These are phyloP conservation scores for Fusarium sp. DNA, from an alignment of 2,329 filamentous ascomycete species.

Conservation along the genomic window DNA sequence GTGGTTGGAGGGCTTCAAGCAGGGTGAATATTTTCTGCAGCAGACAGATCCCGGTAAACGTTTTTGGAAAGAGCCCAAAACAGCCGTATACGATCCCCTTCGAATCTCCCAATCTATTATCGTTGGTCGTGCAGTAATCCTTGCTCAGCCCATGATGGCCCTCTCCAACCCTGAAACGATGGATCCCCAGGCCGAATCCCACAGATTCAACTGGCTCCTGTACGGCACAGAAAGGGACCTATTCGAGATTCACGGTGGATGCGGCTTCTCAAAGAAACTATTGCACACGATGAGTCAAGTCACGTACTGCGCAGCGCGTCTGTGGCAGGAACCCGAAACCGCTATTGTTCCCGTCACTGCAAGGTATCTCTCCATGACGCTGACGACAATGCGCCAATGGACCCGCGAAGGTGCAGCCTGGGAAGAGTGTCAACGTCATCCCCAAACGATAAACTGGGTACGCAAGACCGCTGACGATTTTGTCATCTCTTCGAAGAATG, in stretches of 20 bases:
- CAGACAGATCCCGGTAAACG: constrained; percentile 52
- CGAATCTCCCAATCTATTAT: constrained; percentile 55
- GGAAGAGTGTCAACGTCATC: constrained; percentile 30
- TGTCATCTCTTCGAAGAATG: constrained; percentile 44
- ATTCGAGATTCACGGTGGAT: constrained; percentile 56
- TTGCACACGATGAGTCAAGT: constrained; percentile 54
- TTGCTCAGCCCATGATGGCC: constrained; percentile 55
- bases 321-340: constrained; percentile 51
- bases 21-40: constrained; percentile 52
- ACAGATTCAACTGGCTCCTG: constrained; percentile 55
- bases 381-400: constrained; percentile 53
- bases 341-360: constrained; percentile 50
- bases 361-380: constrained; percentile 43
- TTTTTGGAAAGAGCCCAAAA: constrained; percentile 51
- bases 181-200: constrained; percentile 46
- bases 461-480: constrained; percentile 39
- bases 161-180: constrained; percentile 47
- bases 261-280: constrained; percentile 56
- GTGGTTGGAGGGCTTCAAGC: constrained; percentile 54
- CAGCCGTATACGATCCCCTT: constrained; percentile 50
- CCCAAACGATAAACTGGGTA: constrained; percentile 49
- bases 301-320: constrained; percentile 52
- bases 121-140: constrained; percentile 54
- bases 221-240: constrained; percentile 52
- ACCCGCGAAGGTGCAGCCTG: constrained; percentile 47